Evolutionary conservation across 257 asterid species (phyloP).

Genomic region (Leonotis leonurus): DNA sequence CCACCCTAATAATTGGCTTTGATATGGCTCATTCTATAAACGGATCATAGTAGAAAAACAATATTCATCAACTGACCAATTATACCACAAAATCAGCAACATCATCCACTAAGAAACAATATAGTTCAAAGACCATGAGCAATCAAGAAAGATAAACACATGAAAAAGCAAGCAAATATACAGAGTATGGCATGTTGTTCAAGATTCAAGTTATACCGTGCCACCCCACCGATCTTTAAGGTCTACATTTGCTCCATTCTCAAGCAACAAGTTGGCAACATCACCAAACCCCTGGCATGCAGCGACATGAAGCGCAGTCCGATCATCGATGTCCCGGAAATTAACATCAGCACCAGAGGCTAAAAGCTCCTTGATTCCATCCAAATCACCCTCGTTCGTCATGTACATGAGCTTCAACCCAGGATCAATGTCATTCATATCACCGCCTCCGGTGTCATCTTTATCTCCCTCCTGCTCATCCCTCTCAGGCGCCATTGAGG

Average conservation of each 20-base stretch:
- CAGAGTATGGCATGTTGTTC: not conserved
- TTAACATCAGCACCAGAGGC: slow-evolving; percentile 64
- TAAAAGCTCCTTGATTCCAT: slow-evolving; percentile 73
- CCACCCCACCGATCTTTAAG: slow-evolving; percentile 91
- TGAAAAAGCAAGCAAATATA: not conserved
- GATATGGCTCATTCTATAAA: not conserved
- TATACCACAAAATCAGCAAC: not conserved
- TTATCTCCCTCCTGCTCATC: slow-evolving; percentile 30
- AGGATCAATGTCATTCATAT: slow-evolving; percentile 52
- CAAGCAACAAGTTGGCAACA: slow-evolving; percentile 54
- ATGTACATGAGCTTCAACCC: slow-evolving; percentile 73
- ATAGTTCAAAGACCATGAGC: not conserved
- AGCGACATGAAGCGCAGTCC: slow-evolving; percentile 88
- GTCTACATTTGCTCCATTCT: slow-evolving; percentile 55
- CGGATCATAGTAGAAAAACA: not conserved
- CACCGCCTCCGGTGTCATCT: slow-evolving; percentile 28
- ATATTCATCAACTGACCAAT: not conserved
- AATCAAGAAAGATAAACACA: not conserved
- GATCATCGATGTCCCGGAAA: slow-evolving; percentile 71
- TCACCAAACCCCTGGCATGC: slow-evolving; percentile 84
- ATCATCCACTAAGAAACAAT: not conserved
- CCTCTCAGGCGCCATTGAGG: slow-evolving; percentile 74
- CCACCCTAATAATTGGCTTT: not conserved
- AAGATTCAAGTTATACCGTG: slow-evolving; percentile 52
- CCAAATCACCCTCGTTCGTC: slow-evolving; percentile 79